Evolutionary conservation across 2,329 filamentous ascomycete species (phyloP).

Genomic region (Curvularia sp.): DNA sequence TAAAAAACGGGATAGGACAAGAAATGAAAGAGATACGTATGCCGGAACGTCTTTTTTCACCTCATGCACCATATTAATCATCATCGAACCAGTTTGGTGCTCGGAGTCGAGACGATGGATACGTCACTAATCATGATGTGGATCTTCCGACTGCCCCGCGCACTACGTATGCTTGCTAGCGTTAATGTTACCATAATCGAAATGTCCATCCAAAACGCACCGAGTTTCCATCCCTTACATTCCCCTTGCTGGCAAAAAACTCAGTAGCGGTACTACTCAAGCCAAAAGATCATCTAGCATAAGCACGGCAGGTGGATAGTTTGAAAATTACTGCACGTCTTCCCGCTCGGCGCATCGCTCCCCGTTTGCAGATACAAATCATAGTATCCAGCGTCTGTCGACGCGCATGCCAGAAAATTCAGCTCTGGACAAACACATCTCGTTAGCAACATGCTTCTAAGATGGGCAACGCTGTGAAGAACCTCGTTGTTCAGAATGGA

Average conservation of each 20-base stretch:
- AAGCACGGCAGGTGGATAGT: constrained; percentile 63
- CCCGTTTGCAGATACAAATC: constrained; percentile 63
- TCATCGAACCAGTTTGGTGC: constrained; percentile 1
- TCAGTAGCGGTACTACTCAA: not conserved
- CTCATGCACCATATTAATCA: constrained; percentile 6
- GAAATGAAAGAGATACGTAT: not conserved
- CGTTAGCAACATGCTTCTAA: not conserved
- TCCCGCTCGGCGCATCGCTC: constrained; percentile 58
- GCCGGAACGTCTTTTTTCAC: not conserved
- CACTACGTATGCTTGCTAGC: constrained; percentile 5
- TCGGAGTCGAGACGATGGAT: constrained; percentile 13
- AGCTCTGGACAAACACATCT: constrained; percentile 46
- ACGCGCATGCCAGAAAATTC: constrained; percentile 61
- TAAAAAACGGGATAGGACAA: not conserved
- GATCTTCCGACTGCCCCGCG: not conserved
- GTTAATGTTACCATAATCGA: constrained; percentile 10
- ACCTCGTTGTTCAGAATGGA: not conserved
- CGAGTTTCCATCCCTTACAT: not conserved
- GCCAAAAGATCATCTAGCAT: constrained; percentile 37
- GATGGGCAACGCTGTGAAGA: not conserved
- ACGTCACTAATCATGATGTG: constrained; percentile 21
- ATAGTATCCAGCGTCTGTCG: constrained; percentile 54
- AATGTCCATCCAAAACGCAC: not conserved
- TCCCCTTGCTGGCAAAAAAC: not conserved
- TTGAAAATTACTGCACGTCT: constrained; percentile 63